Evolutionary conservation across 176 grass and related monocot species (phyloP).

Genomic region (Oryza nivara): DNA sequence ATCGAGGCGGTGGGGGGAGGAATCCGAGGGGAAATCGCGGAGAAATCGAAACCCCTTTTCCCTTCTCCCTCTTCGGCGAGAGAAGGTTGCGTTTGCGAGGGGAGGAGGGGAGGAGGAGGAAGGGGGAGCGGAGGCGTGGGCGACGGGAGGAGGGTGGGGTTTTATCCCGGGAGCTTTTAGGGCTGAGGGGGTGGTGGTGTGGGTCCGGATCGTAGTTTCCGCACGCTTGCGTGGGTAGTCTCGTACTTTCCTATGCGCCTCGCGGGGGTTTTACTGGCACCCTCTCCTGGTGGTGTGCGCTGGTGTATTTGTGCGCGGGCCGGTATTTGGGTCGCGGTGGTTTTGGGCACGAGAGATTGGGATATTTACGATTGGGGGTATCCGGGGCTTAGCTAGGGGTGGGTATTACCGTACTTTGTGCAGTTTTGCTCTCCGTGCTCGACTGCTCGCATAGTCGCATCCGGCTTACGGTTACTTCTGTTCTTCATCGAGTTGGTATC

Average conservation of each 20-base stretch:
- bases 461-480: no score
- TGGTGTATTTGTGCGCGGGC: not conserved
- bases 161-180: slow-evolving; percentile 56
- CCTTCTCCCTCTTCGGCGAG: not conserved
- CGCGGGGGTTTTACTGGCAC: not conserved
- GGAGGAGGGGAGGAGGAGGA: not conserved
- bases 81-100: slow-evolving; percentile 44
- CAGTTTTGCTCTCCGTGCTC: no score
- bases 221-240: not conserved
- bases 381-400: not conserved
- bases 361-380: not conserved
- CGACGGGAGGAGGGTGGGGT: slow-evolving; percentile 37
- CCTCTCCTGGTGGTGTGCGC: not conserved
- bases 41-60: slow-evolving; percentile 34
- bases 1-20: slow-evolving; percentile 14
- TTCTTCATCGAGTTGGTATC: no score
- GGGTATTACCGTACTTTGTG: no score
- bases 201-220: slow-evolving; percentile 28
- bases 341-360: not conserved
- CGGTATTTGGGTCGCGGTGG: not conserved
- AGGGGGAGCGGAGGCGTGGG: slow-evolving; percentile 38
- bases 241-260: not conserved
- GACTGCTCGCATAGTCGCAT: no score
- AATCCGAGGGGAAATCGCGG: slow-evolving; percentile 33
- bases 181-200: slow-evolving; percentile 35